Evolutionary conservation across 495 filamentous ascomycete species (phyloP).

Genomic region (Eremomyces bilateralis): DNA sequence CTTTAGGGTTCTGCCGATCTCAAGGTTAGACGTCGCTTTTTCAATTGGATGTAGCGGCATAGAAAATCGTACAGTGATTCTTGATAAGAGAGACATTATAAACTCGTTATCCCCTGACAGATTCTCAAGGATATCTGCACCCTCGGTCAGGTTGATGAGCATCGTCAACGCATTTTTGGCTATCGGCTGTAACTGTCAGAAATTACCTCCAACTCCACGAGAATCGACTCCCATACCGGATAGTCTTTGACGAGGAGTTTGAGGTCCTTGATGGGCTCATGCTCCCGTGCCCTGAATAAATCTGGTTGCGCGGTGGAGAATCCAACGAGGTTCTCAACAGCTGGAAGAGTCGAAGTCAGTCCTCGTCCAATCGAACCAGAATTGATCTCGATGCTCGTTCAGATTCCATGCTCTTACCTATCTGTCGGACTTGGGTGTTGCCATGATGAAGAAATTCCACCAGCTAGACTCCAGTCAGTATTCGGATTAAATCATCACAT

Average conservation of each 20-base stretch:
- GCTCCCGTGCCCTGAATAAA: slow-evolving; percentile 63
- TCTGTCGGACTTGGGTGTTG: slow-evolving; percentile 63
- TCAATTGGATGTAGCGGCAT: background rate
- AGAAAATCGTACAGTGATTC: slow-evolving; percentile 45
- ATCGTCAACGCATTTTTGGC: slow-evolving; percentile 85
- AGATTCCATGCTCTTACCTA: too few relatives aligned
- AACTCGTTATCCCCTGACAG: slow-evolving; percentile 67
- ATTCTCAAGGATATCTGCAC: slow-evolving; percentile 44
- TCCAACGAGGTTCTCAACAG: slow-evolving; percentile 65
- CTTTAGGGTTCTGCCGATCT: slow-evolving; percentile 29
- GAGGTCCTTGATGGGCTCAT: slow-evolving; percentile 66
- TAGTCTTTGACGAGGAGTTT: slow-evolving; percentile 77
- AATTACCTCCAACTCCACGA: too few relatives aligned
- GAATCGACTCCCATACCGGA: slow-evolving; percentile 25
- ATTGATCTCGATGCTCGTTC: too few relatives aligned
- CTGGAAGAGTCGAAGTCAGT: too few relatives aligned
- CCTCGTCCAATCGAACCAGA: too few relatives aligned
- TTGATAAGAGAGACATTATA: slow-evolving; percentile 43
- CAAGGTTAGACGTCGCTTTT: background rate
- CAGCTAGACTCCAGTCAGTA: slow-evolving; percentile 29
- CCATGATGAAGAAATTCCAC: slow-evolving; percentile 82
- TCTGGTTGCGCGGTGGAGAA: slow-evolving; percentile 56
- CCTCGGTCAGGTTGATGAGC: slow-evolving; percentile 72
- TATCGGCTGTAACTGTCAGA: slow-evolving; percentile 51
- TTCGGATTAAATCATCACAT: slow-evolving; percentile 7